Evolutionary conservation across 805 yeast genomes (phyloP), one percentile per base, ranked within the genome.

Genomic region (Metschnikowia noctiluminum): DNA sequence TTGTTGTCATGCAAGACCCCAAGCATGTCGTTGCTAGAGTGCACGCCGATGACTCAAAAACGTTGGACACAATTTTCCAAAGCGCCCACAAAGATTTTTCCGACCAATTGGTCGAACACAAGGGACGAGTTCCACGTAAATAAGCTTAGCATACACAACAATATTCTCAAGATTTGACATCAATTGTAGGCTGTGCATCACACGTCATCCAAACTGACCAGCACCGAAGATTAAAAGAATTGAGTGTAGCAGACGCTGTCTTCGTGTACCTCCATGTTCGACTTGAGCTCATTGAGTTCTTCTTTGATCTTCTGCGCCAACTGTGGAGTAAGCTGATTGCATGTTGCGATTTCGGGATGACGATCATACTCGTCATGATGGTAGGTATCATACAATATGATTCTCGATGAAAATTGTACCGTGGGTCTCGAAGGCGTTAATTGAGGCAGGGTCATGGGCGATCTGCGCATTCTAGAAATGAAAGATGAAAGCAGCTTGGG

Each of bases 341-440:
- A 92, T 2, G 97, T 90, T 3, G 96, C 96, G 28, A 84, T 74
- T 53, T 90, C 97, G 0, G 97, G 97, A 55, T 84, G 89, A 59
- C 99, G 81, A 65, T 92, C 97, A 65, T 92, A 92, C 55, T 87
- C 97, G 15, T 79, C 83, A 35, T 84, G 83, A 50, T 84, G 79
- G 65, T 86, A 89, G 0, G 97, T 92, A 51, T 89, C 95, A 66
- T 84, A 92, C 38, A 94, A 77, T 7, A 88, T 78, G 48, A 94
- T 88, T 57, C 89, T 76, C 1, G 95, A 84, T 6, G 96, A 86
- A 67, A 92, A 92, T 42, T 80, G 64, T 10, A 85, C 89, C 13
- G 66, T 64, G 6, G 54, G 52, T 27, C 46, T 50, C 6, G 35
- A 37, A 5, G 47, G 35, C n/a, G 48, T 16, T 16, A 45, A 5